Evolutionary conservation across 176 grass and related monocot species (phyloP).

Genomic region (Aegilops umbellulata): DNA sequence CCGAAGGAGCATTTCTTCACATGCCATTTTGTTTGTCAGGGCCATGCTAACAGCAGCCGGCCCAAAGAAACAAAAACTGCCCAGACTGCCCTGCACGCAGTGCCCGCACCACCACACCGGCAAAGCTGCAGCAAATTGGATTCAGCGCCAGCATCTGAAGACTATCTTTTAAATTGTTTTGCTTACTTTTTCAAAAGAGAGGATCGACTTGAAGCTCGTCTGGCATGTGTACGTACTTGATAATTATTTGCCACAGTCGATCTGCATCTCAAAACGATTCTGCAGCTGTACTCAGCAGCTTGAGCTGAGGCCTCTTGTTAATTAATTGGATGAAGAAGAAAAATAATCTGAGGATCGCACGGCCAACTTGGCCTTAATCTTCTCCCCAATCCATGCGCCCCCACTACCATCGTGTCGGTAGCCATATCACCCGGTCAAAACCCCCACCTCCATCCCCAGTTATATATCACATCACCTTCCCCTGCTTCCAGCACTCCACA

Average conservation of each 20-base stretch:
- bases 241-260: too few species aligned
- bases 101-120: neutral
- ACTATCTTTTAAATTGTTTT: too few species aligned
- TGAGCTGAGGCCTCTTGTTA: neutral
- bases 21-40: too few species aligned
- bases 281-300: neutral
- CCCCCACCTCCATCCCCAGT: neutral
- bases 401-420: neutral
- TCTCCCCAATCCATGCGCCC: neutral
- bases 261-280: constrained; percentile 14
- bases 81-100: too few species aligned
- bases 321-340: neutral
- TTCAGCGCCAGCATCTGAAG: neutral
- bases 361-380: neutral
- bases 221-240: neutral
- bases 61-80: neutral
- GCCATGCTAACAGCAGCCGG: too few species aligned
- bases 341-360: constrained; percentile 1
- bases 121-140: neutral
- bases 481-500: neutral
- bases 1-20: too few species aligned
- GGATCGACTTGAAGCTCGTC: neutral
- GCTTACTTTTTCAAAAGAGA: neutral
- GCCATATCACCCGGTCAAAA: constrained; percentile 7
- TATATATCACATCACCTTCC: neutral